Evolutionary conservation across 768 basidiomycete species (phyloP).

Genomic region (Suillus americanus): DNA sequence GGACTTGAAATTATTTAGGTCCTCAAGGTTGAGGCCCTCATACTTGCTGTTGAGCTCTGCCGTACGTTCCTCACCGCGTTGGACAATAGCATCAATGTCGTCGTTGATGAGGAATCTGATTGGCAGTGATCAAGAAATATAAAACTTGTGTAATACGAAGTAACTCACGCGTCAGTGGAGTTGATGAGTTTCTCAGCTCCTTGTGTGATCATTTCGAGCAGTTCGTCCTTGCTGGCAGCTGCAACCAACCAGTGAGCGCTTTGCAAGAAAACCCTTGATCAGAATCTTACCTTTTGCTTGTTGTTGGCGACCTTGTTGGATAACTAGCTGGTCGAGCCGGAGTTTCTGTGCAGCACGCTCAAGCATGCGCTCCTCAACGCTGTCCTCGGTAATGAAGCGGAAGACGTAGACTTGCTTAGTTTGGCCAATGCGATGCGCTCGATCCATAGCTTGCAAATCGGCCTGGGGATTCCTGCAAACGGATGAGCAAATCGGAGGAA

Average conservation of each 20-base stretch:
- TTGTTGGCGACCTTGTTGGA: slow-evolving; percentile 91
- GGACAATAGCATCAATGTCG: slow-evolving; percentile 94
- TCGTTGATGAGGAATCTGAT: slow-evolving; percentile 73
- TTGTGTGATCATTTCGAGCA: slow-evolving; percentile 97
- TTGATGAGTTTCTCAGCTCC: slow-evolving; percentile 98
- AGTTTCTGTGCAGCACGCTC: slow-evolving; percentile 96
- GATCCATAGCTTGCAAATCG: slow-evolving; percentile 98
- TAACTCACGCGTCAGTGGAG: slow-evolving; percentile 63
- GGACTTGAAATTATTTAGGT: slow-evolving; percentile 95
- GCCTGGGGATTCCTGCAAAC: slow-evolving; percentile 90
- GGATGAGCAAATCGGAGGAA: slow-evolving; percentile 6
- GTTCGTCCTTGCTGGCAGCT: slow-evolving; percentile 94
- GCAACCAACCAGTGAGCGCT: slow-evolving; percentile 7
- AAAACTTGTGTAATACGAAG: not conserved
- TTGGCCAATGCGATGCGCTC: slow-evolving; percentile 95
- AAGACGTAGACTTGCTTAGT: slow-evolving; percentile 98
- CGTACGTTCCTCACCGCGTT: slow-evolving; percentile 88
- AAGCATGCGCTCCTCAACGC: slow-evolving; percentile 93
- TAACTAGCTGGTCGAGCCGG: slow-evolving; percentile 92
- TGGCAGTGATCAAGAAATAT: slow-evolving; percentile 1
- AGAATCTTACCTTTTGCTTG: slow-evolving; percentile 65
- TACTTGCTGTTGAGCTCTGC: slow-evolving; percentile 88
- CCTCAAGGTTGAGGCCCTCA: slow-evolving; percentile 89
- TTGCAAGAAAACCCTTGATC: not conserved
- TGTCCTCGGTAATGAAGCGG: slow-evolving; percentile 94